A percentile compares a stretch with the other conserved stretches of the same genome.
phyloP scores from a whole-genome alignment of 2,329 filamentous ascomycete genomes.

The Calycina marina region DNA sequence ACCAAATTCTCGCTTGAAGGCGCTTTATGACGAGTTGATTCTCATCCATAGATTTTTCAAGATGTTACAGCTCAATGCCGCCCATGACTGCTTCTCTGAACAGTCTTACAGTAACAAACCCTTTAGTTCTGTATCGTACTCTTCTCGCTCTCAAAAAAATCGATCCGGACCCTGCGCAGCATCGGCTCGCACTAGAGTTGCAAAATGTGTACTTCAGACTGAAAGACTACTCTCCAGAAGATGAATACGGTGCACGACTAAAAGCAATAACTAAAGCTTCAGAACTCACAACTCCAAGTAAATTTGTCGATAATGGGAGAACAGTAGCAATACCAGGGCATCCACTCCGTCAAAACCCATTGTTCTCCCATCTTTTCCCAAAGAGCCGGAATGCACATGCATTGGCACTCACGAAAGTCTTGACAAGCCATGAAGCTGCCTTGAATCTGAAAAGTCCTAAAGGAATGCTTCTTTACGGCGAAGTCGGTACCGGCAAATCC shows the following conservation, averaged over 20 bases:
- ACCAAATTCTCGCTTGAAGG: no score
- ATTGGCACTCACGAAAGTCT: constrained; percentile 50
- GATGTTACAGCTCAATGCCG: background rate
- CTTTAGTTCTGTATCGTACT: constrained; percentile 61
- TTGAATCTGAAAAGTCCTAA: constrained; percentile 57
- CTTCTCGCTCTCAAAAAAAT: constrained; percentile 49
- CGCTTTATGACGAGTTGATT: no score
- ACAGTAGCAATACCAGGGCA: constrained; percentile 36
- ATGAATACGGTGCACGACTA: constrained; percentile 53
- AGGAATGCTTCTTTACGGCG: constrained; percentile 64
- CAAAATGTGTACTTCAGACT: constrained; percentile 62
- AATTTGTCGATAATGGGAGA: constrained; percentile 22
- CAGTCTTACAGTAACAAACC: constrained; percentile 48
- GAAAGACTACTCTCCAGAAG: constrained; percentile 63
- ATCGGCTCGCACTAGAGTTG: constrained; percentile 59
- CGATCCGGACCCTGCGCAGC: constrained; percentile 55
- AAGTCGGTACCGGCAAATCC: constrained; percentile 71
- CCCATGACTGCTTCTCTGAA: constrained; percentile 24
- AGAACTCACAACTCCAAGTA: constrained; percentile 15
- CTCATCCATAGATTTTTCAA: no score
- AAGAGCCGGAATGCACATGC: constrained; percentile 38
- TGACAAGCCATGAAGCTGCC: constrained; percentile 58
- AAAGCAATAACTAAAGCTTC: constrained; percentile 40
- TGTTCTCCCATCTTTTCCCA: constrained; percentile 44
- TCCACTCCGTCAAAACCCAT: constrained; percentile 41